These are phyloP conservation scores for Warburgia ugandensis DNA, from an alignment of 164 flowering plant species.

Conservation along the genomic window DNA sequence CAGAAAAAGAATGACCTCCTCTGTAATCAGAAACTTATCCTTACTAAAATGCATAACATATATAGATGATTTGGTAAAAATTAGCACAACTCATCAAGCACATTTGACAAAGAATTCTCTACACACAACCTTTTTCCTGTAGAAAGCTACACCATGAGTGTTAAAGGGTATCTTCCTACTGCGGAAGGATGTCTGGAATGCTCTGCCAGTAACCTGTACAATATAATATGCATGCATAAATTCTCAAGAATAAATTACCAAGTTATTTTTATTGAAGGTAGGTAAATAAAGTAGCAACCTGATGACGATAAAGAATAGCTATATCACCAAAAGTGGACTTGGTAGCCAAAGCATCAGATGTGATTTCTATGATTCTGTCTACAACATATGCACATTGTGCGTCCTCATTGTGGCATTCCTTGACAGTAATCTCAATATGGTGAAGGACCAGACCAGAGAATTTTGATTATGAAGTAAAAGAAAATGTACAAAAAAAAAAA, in stretches of 20 bases:
- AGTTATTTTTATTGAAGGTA: background rate
- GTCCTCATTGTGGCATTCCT: slow-evolving; percentile 81
- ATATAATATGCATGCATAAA: background rate
- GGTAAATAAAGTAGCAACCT: slow-evolving; percentile 41
- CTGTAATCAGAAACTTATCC: no score
- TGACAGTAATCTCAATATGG: slow-evolving; percentile 52
- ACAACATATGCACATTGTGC: slow-evolving; percentile 86
- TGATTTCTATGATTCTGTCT: slow-evolving; percentile 70
- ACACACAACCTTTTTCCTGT: slow-evolving; percentile 76
- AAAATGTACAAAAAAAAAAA: background rate
- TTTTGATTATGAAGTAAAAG: background rate
- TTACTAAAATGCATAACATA: no score
- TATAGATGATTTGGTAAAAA: no score
- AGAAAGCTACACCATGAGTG: slow-evolving; percentile 89
- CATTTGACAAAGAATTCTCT: background rate
- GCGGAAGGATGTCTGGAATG: slow-evolving; percentile 74
- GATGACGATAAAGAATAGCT: slow-evolving; percentile 88
- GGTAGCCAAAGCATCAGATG: slow-evolving; percentile 33
- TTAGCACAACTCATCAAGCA: slow-evolving; percentile 5
- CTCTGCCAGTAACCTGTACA: slow-evolving; percentile 73
- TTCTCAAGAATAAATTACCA: background rate
- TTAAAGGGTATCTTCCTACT: slow-evolving; percentile 84
- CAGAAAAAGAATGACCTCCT: background rate
- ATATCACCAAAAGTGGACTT: slow-evolving; percentile 50
- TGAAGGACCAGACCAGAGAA: slow-evolving; percentile 5